Evolutionary conservation across 306 rosid genomes (phyloP), one percentile per base, ranked within the genome.

Genomic region (Gleditsia sinensis): DNA sequence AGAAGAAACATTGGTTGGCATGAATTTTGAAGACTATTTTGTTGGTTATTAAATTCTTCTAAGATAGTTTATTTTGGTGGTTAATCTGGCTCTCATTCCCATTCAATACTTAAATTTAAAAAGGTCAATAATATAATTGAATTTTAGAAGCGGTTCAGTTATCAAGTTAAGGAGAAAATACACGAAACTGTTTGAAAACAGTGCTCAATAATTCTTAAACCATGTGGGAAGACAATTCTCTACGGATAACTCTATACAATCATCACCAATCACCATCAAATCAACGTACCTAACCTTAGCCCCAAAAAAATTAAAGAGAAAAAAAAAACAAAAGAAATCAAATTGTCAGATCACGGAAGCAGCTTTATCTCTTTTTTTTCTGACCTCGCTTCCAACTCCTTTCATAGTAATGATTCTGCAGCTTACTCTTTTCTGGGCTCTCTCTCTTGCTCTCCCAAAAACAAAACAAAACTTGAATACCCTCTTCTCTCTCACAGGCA

Each of bases 331-430:
- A 42, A 71, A 80, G 77, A 75, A 46, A 80, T 16, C 53, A 72
- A 77, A 53, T 23, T 81, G 87, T 80, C 83, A 83, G 89, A 83
- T 65, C n/a, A 57, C 14, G 72, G 82, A 75, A 78, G 72, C 87
- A 91, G 93, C 96, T 86, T 86, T 87, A 87, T 84, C 86, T 28
- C 32, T 83, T 14, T 71, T 78, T 88, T 78, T 81, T 60, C 84
- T 87, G 91, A 88, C 79, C 85, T 79, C 74, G 83, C 89, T 83
- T 86, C 86, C 81, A 78, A 75, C 74, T 28, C 86, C 90, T 85
- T 87, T 74, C 81, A 80, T 76, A 85, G 81, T 84, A 84, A 87
- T 86, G 91, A 84, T 89, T 86, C 90, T 50, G 78, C 61, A 77
- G 48, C 84, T 65, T 17, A 1, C 66, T 74, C 67, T 45, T 53